Percentiles rank a stretch among this genome's conserved stretches.
Conservation (phyloP, 805 yeast genomes). For the Torulaspora delbrueckii region DNA sequence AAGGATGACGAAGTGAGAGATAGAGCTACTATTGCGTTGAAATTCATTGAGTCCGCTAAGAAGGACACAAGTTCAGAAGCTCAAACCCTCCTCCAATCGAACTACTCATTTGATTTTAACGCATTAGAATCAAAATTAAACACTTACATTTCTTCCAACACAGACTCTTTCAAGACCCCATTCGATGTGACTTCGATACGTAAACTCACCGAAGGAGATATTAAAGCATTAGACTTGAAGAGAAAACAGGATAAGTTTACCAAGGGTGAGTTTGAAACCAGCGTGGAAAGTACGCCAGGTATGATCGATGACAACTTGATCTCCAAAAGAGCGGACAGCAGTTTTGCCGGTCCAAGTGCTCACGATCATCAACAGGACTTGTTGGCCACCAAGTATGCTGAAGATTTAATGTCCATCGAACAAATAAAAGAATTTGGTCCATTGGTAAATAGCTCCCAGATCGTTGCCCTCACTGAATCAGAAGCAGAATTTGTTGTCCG, state of each 20-base stretch:
- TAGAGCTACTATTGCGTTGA: conserved; percentile 83
- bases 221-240: conserved; percentile 57
- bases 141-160: conserved; percentile 48
- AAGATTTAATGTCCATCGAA: conserved; percentile 63
- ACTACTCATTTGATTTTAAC: conserved; percentile 64
- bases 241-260: conserved; percentile 40
- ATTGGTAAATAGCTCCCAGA: conserved; percentile 63
- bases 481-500: conserved; percentile 91
- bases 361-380: conserved; percentile 35
- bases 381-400: conserved; percentile 60
- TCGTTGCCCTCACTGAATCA: conserved; percentile 72
- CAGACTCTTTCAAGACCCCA: conserved; percentile 43
- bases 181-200: conserved; percentile 73
- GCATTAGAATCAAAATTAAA: conserved; percentile 75
- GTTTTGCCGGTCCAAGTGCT: conserved; percentile 27
- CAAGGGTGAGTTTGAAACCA: conserved; percentile 28
- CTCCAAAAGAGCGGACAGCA: conserved; percentile 28
- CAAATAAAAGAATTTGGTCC: conserved; percentile 72
- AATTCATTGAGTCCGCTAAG: conserved; percentile 48
- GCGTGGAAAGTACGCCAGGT: conserved; percentile 19
- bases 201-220: conserved; percentile 59
- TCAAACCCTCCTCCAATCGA: conserved; percentile 55
- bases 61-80: conserved; percentile 36
- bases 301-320: conserved; percentile 14
- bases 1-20: conserved; percentile 97